These are phyloP conservation scores for Salix caprea DNA, from an alignment of 345 rosid species.

Conservation along the genomic window DNA sequence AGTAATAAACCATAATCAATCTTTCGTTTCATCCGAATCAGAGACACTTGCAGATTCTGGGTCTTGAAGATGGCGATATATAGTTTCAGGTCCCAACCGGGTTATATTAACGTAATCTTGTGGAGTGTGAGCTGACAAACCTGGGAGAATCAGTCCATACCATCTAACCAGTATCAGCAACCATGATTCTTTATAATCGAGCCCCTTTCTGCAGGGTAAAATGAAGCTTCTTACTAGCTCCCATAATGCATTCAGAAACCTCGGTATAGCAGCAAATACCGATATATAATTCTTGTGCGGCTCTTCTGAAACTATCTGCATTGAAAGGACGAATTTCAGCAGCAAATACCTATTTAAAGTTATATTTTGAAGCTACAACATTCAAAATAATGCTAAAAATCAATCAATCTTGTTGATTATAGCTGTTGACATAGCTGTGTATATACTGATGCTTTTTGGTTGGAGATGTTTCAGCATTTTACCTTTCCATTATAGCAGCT, in stretches of 20 bases:
- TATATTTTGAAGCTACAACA: no score
- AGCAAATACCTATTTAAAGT: no score
- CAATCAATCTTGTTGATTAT: no score
- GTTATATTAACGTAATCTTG: conserved; percentile 12
- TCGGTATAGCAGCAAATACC: neutral
- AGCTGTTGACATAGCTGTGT: no score
- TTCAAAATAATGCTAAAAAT: no score
- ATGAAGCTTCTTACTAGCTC: conserved; percentile 12
- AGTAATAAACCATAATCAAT: no score
- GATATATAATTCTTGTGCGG: conserved; percentile 10
- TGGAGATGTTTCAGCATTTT: neutral
- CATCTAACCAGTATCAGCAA: conserved; percentile 1
- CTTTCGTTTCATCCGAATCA: neutral
- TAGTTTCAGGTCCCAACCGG: conserved; percentile 7
- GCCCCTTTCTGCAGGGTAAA: neutral
- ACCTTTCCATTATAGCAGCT: conserved; percentile 57
- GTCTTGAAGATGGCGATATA: neutral
- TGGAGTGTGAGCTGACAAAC: conserved; percentile 6
- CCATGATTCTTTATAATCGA: conserved; percentile 4
- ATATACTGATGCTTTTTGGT: no score
- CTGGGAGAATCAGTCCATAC: conserved; percentile 11
- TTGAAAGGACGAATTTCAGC: neutral
- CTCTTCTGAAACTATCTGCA: conserved; percentile 9
- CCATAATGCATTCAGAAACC: conserved; percentile 6
- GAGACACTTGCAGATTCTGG: neutral